Evolutionary conservation across 1,284 basidiomycete species (phyloP), one percentile per base, ranked within the genome.

Genomic region (Irpex rosettiformis): DNA sequence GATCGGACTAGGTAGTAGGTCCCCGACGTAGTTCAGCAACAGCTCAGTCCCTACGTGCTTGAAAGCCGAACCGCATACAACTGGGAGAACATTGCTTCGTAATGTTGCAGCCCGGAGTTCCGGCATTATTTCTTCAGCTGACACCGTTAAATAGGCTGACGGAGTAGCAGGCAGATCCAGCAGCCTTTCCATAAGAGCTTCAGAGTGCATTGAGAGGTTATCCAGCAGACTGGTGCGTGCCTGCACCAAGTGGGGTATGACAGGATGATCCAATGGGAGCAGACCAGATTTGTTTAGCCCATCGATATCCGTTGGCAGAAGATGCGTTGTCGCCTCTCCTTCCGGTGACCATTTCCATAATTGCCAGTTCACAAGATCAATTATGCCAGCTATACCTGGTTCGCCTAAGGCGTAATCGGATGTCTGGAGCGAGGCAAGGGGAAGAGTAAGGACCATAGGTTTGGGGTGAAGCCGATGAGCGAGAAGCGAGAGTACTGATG

Each of bases 51-150:
- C 93, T 43, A 95, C 81, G 67, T 93, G 84, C 66, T 85, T 88
- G 70, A 87, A 80, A 1, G 93, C 93, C 16, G 92, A 89, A 13
- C 93, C 93, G 67, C 92, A 94, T 11, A 96, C 69, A 10, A 94
- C 86, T 5, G 93, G 93, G 1, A 95, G 75, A 22, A 94, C 77
- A 2, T 85, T 79, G 54, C 86, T 86, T 4, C 74, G 72, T 21
- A 93, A 66, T 4, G 88, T 89, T 18, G 89, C 84, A 10, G 79
- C 75, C 27, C 93, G 86, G 22, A 96, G 78, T 64, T 85, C 82
- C 18, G 79, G 76, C 40, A 90, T 72, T 58, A 93, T 80, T 7
- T 74, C 71, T 8, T 75, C 65, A 28, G 77, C 62, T 1, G 79
- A 70, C 27, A 93, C 69, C 16, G 77, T 75, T 6, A 90, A 75